Conservation (phyloP, 371 early-diverging fungal species). For the Massospora cicadina region DNA sequence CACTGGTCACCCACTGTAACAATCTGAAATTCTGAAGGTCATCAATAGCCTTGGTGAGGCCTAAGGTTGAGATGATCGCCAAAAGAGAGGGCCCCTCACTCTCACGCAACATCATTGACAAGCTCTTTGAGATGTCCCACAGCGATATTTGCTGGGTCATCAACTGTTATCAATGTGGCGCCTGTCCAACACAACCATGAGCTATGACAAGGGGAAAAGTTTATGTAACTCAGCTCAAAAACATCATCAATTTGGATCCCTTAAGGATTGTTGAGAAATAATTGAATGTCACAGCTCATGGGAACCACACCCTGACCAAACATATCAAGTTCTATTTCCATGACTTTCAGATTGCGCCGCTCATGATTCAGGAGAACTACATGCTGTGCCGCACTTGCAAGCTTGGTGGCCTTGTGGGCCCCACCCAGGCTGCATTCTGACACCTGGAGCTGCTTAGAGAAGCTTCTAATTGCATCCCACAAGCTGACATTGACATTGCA, state of each 20-base stretch:
- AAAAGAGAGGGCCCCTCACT: conserved; percentile 61
- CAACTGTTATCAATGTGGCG: conserved; percentile 85
- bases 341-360: conserved; percentile 74
- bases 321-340: conserved; percentile 87
- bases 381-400: conserved; percentile 16
- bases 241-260: conserved; percentile 52
- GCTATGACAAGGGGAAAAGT: conserved; percentile 59
- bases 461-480: conserved; percentile 85
- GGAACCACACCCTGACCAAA: conserved; percentile 36
- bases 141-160: conserved; percentile 98
- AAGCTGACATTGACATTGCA: conserved; percentile 72
- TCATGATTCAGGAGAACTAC: conserved; percentile 79
- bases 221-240: conserved; percentile 30
- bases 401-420: background rate
- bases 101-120: conserved; percentile 64
- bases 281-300: conserved; percentile 31
- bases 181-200: conserved; percentile 39
- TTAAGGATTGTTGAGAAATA: conserved; percentile 74
- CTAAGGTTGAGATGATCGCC: conserved; percentile 14
- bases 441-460: conserved; percentile 40
- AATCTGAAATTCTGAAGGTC: conserved; percentile 77
- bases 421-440: background rate
- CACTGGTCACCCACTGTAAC: conserved; percentile 72
- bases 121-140: conserved; percentile 65
- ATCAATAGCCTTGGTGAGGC: conserved; percentile 4